A percentile compares a stretch with the other conserved stretches of the same genome.
Evolutionary conservation across 805 yeast species (phyloP).

Genomic region (Ascoidea tarda): DNA sequence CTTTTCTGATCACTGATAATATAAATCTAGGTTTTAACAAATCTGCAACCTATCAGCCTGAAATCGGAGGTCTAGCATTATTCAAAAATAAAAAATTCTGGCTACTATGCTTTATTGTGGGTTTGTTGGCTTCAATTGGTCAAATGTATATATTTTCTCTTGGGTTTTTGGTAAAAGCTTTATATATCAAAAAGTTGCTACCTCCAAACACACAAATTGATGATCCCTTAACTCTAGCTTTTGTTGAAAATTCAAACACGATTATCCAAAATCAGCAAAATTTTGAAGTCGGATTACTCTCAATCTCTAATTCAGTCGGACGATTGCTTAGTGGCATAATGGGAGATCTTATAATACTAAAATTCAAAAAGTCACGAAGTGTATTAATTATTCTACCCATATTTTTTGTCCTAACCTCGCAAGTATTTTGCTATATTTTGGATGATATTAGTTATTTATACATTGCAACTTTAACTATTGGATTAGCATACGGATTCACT

Average conservation of each 20-base stretch:
- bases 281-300: conserved; percentile 57
- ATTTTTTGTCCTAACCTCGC: conserved; percentile 31
- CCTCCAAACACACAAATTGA: conserved; percentile 8
- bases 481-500: conserved; percentile 59
- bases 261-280: conserved; percentile 44
- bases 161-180: conserved; percentile 52
- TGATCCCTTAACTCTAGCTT: not conserved
- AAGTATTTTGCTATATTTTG: conserved; percentile 28
- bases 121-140: conserved; percentile 50
- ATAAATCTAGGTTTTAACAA: not conserved
- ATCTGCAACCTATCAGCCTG: not conserved
- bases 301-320: conserved; percentile 54
- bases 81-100: conserved; percentile 27
- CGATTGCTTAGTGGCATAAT: conserved; percentile 51
- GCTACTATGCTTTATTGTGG: conserved; percentile 32
- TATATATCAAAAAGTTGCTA: conserved; percentile 17
- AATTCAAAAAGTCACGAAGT: conserved; percentile 31
- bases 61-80: conserved; percentile 10
- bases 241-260: not conserved
- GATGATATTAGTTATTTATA: conserved; percentile 26
- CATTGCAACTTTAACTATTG: conserved; percentile 40
- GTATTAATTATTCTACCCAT: conserved; percentile 43
- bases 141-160: conserved; percentile 66
- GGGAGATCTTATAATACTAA: conserved; percentile 16
- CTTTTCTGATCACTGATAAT: too few relatives aligned